Percentiles rank a stretch among this genome's conserved stretches.
These are phyloP conservation scores for Hyphodiscus sp. DNA, from an alignment of 2,329 filamentous ascomycete genomes.

Conservation along the genomic window DNA sequence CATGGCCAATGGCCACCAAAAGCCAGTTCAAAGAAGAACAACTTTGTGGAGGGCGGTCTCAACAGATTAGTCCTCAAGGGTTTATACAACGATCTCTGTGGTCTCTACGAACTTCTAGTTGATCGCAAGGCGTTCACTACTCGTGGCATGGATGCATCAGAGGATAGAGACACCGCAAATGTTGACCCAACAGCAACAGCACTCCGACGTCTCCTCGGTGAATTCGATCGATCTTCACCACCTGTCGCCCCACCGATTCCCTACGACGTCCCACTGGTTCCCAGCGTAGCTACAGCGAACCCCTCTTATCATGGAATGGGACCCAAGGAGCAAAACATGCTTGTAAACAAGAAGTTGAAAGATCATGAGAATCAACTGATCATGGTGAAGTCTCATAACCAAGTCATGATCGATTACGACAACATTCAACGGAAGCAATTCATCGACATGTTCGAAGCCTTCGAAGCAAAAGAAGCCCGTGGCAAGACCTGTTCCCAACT, in stretches of 20 bases:
- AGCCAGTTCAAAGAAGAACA: slow-evolving; percentile 85
- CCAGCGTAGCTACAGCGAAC: slow-evolving; percentile 59
- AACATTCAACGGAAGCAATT: slow-evolving; percentile 57
- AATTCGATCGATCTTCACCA: slow-evolving; percentile 84
- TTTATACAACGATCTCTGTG: slow-evolving; percentile 79
- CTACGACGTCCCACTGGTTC: slow-evolving; percentile 77
- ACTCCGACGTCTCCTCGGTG: slow-evolving; percentile 71
- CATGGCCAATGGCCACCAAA: slow-evolving; percentile 86
- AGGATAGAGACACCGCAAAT: slow-evolving; percentile 43
- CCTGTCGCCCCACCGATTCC: slow-evolving; percentile 88
- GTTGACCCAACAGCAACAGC: slow-evolving; percentile 60
- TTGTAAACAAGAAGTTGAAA: slow-evolving; percentile 65
- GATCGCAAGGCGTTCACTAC: slow-evolving; percentile 75
- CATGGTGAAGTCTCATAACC: slow-evolving; percentile 74
- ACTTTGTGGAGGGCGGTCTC: slow-evolving; percentile 76
- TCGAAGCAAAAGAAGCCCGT: slow-evolving; percentile 62
- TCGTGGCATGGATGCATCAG: slow-evolving; percentile 56
- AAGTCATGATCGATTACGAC: slow-evolving; percentile 36
- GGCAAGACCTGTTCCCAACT: slow-evolving; percentile 61
- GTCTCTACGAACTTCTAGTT: slow-evolving; percentile 81
- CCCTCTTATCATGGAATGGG: slow-evolving; percentile 58
- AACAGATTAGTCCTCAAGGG: slow-evolving; percentile 78
- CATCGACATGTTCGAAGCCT: slow-evolving; percentile 61
- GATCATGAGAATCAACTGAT: slow-evolving; percentile 71
- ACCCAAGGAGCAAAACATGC: slow-evolving; percentile 67